A percentile compares a stretch with the other conserved stretches of the same genome.
Conservation (phyloP, 208 protist species). For the Trypanosoma rangeli region DNA sequence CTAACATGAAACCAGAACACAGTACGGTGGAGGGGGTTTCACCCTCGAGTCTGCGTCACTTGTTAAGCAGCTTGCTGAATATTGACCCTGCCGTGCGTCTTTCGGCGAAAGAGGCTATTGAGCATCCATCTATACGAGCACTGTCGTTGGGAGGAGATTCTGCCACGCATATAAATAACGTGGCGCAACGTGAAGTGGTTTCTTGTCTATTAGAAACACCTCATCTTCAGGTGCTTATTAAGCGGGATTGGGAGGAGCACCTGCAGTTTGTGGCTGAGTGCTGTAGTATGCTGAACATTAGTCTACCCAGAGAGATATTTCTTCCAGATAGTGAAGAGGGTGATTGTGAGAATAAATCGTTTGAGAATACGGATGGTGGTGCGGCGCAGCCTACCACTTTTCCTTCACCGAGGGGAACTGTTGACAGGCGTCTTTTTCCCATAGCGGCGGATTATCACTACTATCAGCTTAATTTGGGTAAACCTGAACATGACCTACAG, state of each 20-base stretch:
- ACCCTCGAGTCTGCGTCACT: conserved; percentile 43
- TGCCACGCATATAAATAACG: conserved; percentile 14
- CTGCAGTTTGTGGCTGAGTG: conserved; percentile 85
- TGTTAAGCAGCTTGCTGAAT: conserved; percentile 59
- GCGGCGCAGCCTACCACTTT: background rate
- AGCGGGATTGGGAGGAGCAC: conserved; percentile 56
- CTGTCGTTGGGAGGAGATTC: background rate
- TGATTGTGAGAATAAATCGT: background rate
- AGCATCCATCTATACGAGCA: conserved; percentile 48
- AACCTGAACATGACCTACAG: conserved; percentile 60
- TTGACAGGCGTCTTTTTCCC: conserved; percentile 67
- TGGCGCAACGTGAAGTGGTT: conserved; percentile 58
- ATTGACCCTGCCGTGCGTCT: conserved; percentile 58
- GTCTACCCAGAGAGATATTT: conserved; percentile 68
- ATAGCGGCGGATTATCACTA: conserved; percentile 53
- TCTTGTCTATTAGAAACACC: conserved; percentile 45
- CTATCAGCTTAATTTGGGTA: conserved; percentile 65
- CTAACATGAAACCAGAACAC: background rate
- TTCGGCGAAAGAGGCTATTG: conserved; percentile 64
- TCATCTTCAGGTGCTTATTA: conserved; percentile 49
- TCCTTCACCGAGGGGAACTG: conserved; percentile 48
- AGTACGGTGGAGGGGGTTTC: conserved; percentile 22
- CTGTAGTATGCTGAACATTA: conserved; percentile 54
- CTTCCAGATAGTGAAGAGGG: background rate
- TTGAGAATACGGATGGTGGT: background rate